A percentile compares a stretch with the other conserved stretches of the same genome.
Evolutionary conservation across 2,329 filamentous ascomycete species (phyloP).

Genomic region (Pseudogymnoascus sp.): DNA sequence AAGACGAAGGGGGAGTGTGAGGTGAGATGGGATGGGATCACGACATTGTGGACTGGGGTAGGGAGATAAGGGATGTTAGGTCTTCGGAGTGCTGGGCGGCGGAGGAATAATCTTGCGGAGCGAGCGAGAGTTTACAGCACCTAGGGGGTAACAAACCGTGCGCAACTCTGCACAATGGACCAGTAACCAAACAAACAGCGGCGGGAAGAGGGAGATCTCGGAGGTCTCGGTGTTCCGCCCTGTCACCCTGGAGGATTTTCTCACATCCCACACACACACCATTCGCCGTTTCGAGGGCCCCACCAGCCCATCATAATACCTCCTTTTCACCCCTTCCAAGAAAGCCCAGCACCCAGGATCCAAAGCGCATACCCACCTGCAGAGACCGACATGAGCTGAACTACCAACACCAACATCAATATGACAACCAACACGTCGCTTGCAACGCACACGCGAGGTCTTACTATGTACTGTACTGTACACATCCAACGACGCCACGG

Average conservation of each 20-base stretch:
- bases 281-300: neutral
- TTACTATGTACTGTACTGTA: neutral
- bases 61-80: neutral
- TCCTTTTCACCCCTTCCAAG: neutral
- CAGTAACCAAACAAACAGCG: neutral
- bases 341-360: neutral
- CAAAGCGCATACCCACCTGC: neutral
- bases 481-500: neutral
- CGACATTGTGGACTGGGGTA: neutral
- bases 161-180: neutral
- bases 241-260: neutral
- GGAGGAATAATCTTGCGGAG: neutral
- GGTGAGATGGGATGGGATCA: neutral
- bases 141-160: neutral
- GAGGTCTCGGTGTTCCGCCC: neutral
- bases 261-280: neutral
- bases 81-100: neutral
- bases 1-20: neutral
- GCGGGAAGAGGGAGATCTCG: neutral
- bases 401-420: neutral
- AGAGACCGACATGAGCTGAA: neutral
- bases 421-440: neutral
- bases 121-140: neutral
- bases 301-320: neutral
- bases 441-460: neutral